Percentiles rank a stretch among this genome's conserved stretches.
These are phyloP conservation scores for Phytophthora pseudosyringae DNA, from an alignment of 352 stramenopile species.

Conservation along the genomic window DNA sequence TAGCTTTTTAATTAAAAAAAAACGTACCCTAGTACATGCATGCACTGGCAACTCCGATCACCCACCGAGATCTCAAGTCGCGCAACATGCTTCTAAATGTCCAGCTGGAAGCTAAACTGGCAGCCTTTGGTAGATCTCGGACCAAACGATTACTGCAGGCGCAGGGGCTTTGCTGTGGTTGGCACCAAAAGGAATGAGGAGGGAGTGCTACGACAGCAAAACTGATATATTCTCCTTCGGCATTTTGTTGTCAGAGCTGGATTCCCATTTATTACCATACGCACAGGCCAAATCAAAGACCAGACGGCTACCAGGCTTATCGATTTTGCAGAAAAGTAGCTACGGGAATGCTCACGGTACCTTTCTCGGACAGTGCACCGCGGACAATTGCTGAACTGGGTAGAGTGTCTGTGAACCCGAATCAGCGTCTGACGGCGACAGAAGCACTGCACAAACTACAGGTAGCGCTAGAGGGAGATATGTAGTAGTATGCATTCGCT, in stretches of 20 bases:
- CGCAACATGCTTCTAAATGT: slow-evolving; percentile 35
- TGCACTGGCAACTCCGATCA: slow-evolving; percentile 24
- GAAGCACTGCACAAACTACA: slow-evolving; percentile 34
- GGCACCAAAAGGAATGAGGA: slow-evolving; percentile 21
- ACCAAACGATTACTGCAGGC: slow-evolving; percentile 32
- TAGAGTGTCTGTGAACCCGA: slow-evolving; percentile 26
- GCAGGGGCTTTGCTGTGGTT: slow-evolving; percentile 23
- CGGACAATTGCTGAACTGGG: slow-evolving; percentile 13
- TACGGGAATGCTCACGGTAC: neutral
- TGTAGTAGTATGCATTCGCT: too few relatives aligned
- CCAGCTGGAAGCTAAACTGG: slow-evolving; percentile 59
- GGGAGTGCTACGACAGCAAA: slow-evolving; percentile 16
- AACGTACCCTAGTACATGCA: too few relatives aligned
- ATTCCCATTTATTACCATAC: slow-evolving; percentile 17
- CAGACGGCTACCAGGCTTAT: slow-evolving; percentile 1
- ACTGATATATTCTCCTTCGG: slow-evolving; percentile 26
- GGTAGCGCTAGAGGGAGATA: too few relatives aligned
- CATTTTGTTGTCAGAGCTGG: slow-evolving; percentile 19
- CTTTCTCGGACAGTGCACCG: too few relatives aligned
- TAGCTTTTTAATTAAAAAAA: too few relatives aligned
- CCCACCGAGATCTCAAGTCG: slow-evolving; percentile 55
- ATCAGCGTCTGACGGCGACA: slow-evolving; percentile 22
- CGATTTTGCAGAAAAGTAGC: slow-evolving; percentile 5
- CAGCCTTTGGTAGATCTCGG: slow-evolving; percentile 70
- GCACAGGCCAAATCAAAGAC: neutral